Evolutionary conservation across 2,329 filamentous ascomycete genomes (phyloP).

Genomic region (Tolypocladium inflatum): DNA sequence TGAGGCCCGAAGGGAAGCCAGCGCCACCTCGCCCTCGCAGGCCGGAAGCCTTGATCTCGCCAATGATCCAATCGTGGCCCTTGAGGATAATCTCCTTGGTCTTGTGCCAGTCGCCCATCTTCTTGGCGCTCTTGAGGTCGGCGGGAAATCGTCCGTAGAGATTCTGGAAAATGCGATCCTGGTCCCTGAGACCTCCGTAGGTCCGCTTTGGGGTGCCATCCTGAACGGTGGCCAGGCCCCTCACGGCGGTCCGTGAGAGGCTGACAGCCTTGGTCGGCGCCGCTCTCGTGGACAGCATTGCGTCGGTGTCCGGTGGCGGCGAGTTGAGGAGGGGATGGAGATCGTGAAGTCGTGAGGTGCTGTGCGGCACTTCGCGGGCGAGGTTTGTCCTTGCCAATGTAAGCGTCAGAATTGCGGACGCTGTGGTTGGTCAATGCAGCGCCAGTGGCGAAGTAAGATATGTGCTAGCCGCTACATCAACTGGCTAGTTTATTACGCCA

Average conservation of each 20-base stretch:
- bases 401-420: slow-evolving; percentile 25
- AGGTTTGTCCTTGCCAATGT: slow-evolving; percentile 18
- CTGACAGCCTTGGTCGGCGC: slow-evolving; percentile 27
- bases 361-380: slow-evolving; percentile 24
- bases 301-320: slow-evolving; percentile 20
- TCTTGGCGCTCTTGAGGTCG: slow-evolving; percentile 88
- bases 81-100: slow-evolving; percentile 97
- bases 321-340: slow-evolving; percentile 9
- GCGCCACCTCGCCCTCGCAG: slow-evolving; percentile 93
- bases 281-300: slow-evolving; percentile 36
- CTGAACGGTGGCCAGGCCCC: slow-evolving; percentile 74
- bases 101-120: slow-evolving; percentile 99
- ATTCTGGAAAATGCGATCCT: slow-evolving; percentile 99
- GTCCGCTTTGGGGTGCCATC: slow-evolving; percentile 60
- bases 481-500: too few species aligned
- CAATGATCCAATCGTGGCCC: slow-evolving; percentile 98
- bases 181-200: slow-evolving; percentile 84
- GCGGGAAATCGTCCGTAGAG: slow-evolving; percentile 88
- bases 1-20: slow-evolving; percentile 94
- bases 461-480: slow-evolving; percentile 14
- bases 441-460: slow-evolving; percentile 16
- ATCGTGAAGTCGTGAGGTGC: slow-evolving; percentile 16
- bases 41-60: slow-evolving; percentile 93
- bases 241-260: slow-evolving; percentile 37
- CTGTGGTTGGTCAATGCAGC: slow-evolving; percentile 32